A percentile compares a stretch with the other conserved stretches of the same genome.
These are phyloP conservation scores for Ustilago vetiveriae DNA, from an alignment of 1,284 basidiomycete genomes.

Conservation along the genomic window DNA sequence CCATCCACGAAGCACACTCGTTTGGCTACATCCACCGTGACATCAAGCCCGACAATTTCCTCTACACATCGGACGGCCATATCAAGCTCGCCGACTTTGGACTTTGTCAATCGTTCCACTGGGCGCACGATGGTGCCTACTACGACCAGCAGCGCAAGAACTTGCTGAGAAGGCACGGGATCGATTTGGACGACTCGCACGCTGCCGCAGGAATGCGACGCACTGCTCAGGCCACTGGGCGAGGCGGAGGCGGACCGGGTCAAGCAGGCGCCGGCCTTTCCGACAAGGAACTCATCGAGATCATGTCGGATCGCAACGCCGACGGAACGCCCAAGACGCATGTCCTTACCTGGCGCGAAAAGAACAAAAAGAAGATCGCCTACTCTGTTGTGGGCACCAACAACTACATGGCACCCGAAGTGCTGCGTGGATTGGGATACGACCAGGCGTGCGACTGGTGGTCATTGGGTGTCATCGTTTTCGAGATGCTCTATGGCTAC, in stretches of 20 bases:
- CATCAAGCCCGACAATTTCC: slow-evolving; percentile 95
- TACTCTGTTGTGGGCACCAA: slow-evolving; percentile 81
- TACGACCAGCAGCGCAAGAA: slow-evolving; percentile 92
- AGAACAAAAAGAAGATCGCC: slow-evolving; percentile 84
- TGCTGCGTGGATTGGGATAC: slow-evolving; percentile 85
- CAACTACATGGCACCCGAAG: slow-evolving; percentile 86
- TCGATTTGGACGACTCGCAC: slow-evolving; percentile 81
- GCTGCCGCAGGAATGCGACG: slow-evolving; percentile 69
- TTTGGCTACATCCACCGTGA: slow-evolving; percentile 97
- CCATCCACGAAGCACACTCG: slow-evolving; percentile 90
- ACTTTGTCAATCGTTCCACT: slow-evolving; percentile 71
- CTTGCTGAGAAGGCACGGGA: slow-evolving; percentile 88
- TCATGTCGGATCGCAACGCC: slow-evolving; percentile 61
- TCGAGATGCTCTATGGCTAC: slow-evolving; percentile 73
- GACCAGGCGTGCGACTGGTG: slow-evolving; percentile 97
- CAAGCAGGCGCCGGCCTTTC: slow-evolving; percentile 37
- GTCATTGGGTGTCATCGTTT: slow-evolving; percentile 90
- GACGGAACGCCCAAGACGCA: slow-evolving; percentile 64
- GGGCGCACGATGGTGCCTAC: slow-evolving; percentile 70
- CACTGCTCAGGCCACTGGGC: slow-evolving; percentile 22
- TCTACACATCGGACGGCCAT: slow-evolving; percentile 91
- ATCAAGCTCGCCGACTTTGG: slow-evolving; percentile 96
- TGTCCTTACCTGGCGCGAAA: slow-evolving; percentile 84
- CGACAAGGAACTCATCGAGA: slow-evolving; percentile 53
- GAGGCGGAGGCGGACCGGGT: slow-evolving; percentile 20